These are phyloP conservation scores for Trifolium subterraneum DNA, from an alignment of 306 rosid genomes.

Conservation along the genomic window DNA sequence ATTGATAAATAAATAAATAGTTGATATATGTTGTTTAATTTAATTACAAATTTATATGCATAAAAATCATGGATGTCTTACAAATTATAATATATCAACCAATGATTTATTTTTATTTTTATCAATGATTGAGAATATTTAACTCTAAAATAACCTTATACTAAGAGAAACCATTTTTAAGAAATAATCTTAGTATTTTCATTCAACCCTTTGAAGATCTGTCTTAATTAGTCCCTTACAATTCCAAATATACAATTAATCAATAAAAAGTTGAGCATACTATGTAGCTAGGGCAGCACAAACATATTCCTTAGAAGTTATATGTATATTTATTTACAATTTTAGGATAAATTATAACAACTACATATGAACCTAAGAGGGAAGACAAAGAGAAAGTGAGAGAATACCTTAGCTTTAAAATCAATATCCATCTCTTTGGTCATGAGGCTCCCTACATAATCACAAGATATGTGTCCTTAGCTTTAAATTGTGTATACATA, in stretches of 20 bases:
- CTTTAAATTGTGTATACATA: slow-evolving; percentile 1
- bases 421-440: slow-evolving; percentile 32
- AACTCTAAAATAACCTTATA: background rate
- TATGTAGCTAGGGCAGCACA: slow-evolving; percentile 30
- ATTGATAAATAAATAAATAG: too few relatives aligned
- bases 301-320: background rate
- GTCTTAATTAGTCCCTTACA: background rate
- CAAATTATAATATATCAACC: too few relatives aligned
- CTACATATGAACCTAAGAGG: background rate
- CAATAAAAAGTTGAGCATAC: background rate
- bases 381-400: background rate
- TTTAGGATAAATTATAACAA: background rate
- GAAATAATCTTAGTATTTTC: background rate
- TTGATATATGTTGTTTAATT: too few relatives aligned
- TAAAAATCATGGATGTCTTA: too few relatives aligned
- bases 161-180: background rate
- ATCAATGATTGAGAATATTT: too few relatives aligned
- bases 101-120: too few relatives aligned
- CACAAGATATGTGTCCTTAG: background rate
- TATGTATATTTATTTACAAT: background rate
- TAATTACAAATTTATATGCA: too few relatives aligned
- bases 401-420: slow-evolving; percentile 40
- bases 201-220: background rate
- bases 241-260: background rate
- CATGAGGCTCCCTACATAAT: slow-evolving; percentile 38